Conservation (phyloP, 140 eudicot species). For the Artemisia princeps region DNA sequence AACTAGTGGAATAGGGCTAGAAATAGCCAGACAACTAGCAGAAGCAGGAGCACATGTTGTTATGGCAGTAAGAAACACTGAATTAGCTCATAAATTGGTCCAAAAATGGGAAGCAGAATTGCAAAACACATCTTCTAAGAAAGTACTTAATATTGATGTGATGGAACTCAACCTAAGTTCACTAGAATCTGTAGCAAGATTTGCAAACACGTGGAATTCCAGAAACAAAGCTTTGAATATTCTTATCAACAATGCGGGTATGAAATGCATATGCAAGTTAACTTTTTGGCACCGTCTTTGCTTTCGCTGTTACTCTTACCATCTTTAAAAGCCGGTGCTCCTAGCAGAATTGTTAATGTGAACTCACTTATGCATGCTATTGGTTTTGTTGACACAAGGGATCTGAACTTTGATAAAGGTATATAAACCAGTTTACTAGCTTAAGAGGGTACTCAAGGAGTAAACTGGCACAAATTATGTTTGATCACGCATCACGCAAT, state of each 20-base stretch:
- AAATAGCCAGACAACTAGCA: conserved; percentile 43
- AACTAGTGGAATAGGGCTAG: conserved; percentile 68
- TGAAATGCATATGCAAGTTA: no score
- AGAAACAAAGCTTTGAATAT: no score
- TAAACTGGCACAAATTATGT: conserved; percentile 50
- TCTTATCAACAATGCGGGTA: no score
- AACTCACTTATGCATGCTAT: conserved; percentile 38
- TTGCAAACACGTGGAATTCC: no score
- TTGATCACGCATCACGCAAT: no score
- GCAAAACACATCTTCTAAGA: neutral
- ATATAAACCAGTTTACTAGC: conserved; percentile 25
- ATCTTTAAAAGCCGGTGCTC: no score
- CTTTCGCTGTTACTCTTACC: no score
- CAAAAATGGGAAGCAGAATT: conserved; percentile 25
- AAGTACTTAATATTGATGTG: no score
- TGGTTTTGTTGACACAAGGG: conserved; percentile 32
- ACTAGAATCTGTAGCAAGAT: no score
- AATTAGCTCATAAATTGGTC: conserved; percentile 24
- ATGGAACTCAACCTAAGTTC: no score
- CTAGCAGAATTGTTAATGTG: conserved; percentile 35
- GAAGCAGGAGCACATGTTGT: conserved; percentile 20
- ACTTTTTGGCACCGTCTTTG: no score
- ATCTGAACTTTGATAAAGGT: conserved; percentile 28
- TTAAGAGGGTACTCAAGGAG: conserved; percentile 37
- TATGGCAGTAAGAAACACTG: conserved; percentile 28